These are phyloP conservation scores for Yamadazyma sp. DNA, from an alignment of 1,139 yeast genomes.

Conservation along the genomic window DNA sequence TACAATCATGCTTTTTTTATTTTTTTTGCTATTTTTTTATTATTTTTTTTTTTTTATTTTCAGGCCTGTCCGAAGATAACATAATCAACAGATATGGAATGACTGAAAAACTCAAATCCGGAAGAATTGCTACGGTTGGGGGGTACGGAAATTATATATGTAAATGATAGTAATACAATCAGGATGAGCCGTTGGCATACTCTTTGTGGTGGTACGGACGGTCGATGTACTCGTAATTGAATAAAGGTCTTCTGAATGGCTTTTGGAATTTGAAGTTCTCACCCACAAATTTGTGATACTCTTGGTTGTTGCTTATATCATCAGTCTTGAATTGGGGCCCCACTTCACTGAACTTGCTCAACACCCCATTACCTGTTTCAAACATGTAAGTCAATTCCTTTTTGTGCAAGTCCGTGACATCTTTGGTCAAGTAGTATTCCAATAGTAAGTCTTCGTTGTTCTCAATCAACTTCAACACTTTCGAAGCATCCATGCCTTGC, in stretches of 20 bases:
- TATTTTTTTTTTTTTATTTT: too few species aligned
- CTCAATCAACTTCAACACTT: conserved; percentile 27
- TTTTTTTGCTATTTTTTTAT: too few species aligned
- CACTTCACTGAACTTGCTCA: conserved; percentile 12
- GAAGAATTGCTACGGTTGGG: too few species aligned
- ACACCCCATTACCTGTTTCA: conserved; percentile 20
- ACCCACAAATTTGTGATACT: conserved; percentile 13
- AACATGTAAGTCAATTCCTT: conserved; percentile 29
- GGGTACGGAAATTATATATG: too few species aligned
- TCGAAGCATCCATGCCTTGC: conserved; percentile 23
- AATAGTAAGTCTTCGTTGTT: conserved; percentile 21
- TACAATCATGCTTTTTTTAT: too few species aligned
- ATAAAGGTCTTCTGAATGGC: conserved; percentile 30
- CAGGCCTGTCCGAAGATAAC: too few species aligned
- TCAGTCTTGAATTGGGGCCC: conserved; percentile 11
- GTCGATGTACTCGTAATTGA: conserved; percentile 29
- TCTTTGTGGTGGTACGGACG: conserved; percentile 12
- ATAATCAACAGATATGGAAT: too few species aligned
- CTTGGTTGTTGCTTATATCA: conserved; percentile 11
- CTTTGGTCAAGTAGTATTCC: conserved; percentile 30
- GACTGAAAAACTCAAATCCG: too few species aligned
- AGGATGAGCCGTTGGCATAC: not conserved
- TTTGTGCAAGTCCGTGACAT: conserved; percentile 32
- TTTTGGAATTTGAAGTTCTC: conserved; percentile 24
- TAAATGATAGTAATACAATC: not conserved